These are phyloP conservation scores for Leccinum sublutescens DNA, from an alignment of 768 basidiomycete genomes.

Conservation along the genomic window DNA sequence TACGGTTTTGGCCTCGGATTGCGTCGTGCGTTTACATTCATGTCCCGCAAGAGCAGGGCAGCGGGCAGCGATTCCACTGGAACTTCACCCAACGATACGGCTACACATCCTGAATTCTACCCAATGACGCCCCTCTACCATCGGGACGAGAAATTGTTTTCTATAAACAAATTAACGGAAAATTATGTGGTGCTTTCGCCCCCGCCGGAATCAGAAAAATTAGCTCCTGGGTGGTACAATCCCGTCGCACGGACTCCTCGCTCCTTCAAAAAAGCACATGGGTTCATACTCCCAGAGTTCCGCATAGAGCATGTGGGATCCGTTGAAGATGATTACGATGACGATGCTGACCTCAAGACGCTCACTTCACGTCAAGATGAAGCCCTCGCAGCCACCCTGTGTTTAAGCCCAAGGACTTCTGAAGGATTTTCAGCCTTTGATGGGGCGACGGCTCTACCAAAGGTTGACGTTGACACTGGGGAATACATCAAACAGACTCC, in stretches of 20 bases:
- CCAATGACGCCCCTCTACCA: slow-evolving; percentile 22
- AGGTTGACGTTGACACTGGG: slow-evolving; percentile 4
- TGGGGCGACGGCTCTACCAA: slow-evolving; percentile 1
- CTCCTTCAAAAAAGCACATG: slow-evolving; percentile 16
- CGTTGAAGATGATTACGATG: slow-evolving; percentile 19
- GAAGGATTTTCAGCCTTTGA: slow-evolving; percentile 22
- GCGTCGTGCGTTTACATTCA: slow-evolving; percentile 27
- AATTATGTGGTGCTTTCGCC: slow-evolving; percentile 13
- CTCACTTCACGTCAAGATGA: slow-evolving; percentile 32
- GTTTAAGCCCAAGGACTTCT: slow-evolving; percentile 45
- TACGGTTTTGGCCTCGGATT: slow-evolving; percentile 36
- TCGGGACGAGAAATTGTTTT: slow-evolving; percentile 30
- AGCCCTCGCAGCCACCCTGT: slow-evolving; percentile 42
- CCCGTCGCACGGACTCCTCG: slow-evolving; percentile 18
- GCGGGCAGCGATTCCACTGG: slow-evolving; percentile 20
- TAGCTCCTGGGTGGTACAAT: slow-evolving; percentile 33
- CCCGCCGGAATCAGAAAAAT: slow-evolving; percentile 32
- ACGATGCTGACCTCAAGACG: slow-evolving; percentile 32
- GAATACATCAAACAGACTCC: slow-evolving; percentile 5
- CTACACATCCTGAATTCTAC: slow-evolving; percentile 18
- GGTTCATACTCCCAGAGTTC: slow-evolving; percentile 24
- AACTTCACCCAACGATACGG: slow-evolving; percentile 10
- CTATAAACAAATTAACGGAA: slow-evolving; percentile 24
- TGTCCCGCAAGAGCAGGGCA: slow-evolving; percentile 23
- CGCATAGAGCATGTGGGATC: slow-evolving; percentile 10